phyloP scores from a whole-genome alignment of 169 alveolate genomes.

The Babesia divergens region DNA sequence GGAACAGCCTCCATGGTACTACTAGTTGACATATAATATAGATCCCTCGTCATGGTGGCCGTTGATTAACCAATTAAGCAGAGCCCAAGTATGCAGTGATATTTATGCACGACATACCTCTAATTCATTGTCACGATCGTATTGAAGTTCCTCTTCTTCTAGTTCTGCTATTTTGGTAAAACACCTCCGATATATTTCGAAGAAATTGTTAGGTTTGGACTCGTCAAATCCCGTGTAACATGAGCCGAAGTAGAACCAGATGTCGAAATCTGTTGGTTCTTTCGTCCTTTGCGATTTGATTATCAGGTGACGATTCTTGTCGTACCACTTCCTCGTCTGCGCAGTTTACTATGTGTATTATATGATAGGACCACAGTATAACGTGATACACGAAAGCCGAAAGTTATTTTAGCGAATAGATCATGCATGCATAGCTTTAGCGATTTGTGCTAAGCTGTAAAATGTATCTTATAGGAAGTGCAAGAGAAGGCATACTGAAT shows the following conservation, averaged over 20 bases:
- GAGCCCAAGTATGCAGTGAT: too few species aligned
- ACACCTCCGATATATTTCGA: constrained; percentile 21
- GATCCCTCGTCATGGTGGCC: too few species aligned
- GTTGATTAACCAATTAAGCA: too few species aligned
- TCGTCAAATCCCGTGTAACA: constrained; percentile 43
- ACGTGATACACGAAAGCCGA: not conserved
- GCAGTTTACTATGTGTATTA: not conserved
- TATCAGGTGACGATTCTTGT: constrained; percentile 18
- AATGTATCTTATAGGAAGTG: too few species aligned
- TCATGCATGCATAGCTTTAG: too few species aligned
- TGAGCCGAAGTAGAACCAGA: constrained; percentile 28
- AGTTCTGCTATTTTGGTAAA: constrained; percentile 14
- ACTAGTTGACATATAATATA: too few species aligned
- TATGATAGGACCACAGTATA: not conserved
- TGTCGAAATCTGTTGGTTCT: constrained; percentile 16
- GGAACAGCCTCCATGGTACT: too few species aligned
- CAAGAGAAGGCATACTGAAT: too few species aligned
- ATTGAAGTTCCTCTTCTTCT: constrained; percentile 5
- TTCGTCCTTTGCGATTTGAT: constrained; percentile 4
- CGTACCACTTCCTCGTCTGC: constrained; percentile 36
- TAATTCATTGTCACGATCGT: not conserved
- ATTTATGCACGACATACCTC: not conserved
- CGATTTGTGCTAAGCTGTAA: too few species aligned
- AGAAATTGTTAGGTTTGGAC: constrained; percentile 17
- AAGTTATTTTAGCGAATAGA: not conserved